Conservation (phyloP, 2,329 filamentous ascomycete genomes). For the Fusarium napiforme region DNA sequence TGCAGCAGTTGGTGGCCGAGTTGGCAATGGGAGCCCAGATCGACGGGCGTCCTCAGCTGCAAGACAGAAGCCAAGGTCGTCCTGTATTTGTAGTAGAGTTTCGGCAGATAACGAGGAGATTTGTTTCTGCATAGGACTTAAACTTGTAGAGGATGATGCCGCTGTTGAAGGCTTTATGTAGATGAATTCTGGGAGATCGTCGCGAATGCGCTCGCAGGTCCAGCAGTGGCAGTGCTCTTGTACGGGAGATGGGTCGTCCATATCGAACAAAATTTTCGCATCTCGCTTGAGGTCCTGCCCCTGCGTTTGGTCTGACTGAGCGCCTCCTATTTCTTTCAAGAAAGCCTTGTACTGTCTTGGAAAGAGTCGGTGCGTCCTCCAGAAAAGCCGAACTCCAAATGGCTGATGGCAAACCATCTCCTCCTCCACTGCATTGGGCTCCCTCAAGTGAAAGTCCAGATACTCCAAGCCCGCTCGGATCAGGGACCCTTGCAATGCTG, state of each 20-base stretch:
- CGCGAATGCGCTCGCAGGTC: conserved; percentile 28
- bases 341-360: conserved; percentile 14
- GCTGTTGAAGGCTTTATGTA: neutral
- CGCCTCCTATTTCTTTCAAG: neutral
- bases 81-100: conserved; percentile 19
- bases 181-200: conserved; percentile 9
- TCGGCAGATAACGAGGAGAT: conserved; percentile 9
- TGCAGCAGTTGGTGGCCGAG: conserved; percentile 1
- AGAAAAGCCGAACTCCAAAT: conserved; percentile 16
- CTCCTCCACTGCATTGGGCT: neutral
- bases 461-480: conserved; percentile 10
- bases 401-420: neutral
- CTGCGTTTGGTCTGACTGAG: neutral
- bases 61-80: conserved; percentile 24
- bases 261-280: neutral
- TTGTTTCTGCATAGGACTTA: neutral
- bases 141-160: neutral
- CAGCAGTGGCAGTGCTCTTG: conserved; percentile 11
- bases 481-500: conserved; percentile 8
- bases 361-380: conserved; percentile 18
- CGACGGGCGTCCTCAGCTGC: conserved; percentile 16
- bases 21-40: conserved; percentile 1
- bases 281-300: neutral
- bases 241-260: neutral
- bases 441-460: conserved; percentile 7